Percentiles rank a stretch among this genome's conserved stretches.
These are phyloP conservation scores for Staphylotrichum tortipilum DNA, from an alignment of 495 filamentous ascomycete species.

Conservation along the genomic window DNA sequence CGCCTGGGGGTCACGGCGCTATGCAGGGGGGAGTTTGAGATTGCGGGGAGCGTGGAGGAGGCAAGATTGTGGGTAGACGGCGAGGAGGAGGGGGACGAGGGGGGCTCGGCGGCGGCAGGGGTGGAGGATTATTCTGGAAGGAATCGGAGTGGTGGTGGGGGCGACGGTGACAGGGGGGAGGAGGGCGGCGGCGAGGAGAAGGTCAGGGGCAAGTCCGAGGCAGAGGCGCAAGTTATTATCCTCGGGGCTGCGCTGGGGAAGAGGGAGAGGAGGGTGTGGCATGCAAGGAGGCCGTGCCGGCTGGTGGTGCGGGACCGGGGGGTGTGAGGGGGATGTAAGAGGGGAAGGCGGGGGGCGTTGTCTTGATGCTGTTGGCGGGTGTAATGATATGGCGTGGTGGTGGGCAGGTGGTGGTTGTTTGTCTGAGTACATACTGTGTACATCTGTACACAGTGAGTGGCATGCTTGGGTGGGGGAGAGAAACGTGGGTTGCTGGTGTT, in stretches of 20 bases:
- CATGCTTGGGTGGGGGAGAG: too few species aligned
- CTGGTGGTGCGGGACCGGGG: conserved; percentile 46
- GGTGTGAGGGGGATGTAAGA: background rate
- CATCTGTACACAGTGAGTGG: too few species aligned
- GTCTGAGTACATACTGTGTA: too few species aligned
- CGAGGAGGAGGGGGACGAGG: conserved; percentile 71
- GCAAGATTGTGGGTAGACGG: conserved; percentile 42
- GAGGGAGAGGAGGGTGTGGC: conserved; percentile 63
- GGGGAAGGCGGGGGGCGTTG: too few species aligned
- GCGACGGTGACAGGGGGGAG: conserved; percentile 56
- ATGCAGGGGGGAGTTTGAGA: conserved; percentile 73
- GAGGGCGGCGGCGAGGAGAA: conserved; percentile 29
- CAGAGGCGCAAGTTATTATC: conserved; percentile 44
- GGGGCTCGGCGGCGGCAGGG: conserved; percentile 47
- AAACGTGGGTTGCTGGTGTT: too few species aligned
- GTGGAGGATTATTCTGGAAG: conserved; percentile 24
- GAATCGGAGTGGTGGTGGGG: too few species aligned
- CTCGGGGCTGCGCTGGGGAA: conserved; percentile 45
- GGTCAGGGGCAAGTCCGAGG: conserved; percentile 22
- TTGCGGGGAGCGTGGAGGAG: conserved; percentile 76
- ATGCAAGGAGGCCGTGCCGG: conserved; percentile 55
- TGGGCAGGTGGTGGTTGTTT: too few species aligned
- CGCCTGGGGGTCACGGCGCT: conserved; percentile 60
- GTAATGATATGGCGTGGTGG: too few species aligned
- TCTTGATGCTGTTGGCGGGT: too few species aligned